A percentile compares a stretch with the other conserved stretches of the same genome.
phyloP scores from a whole-genome alignment of 2,329 filamentous ascomycete species.

The Cordyceps pruinosa region DNA sequence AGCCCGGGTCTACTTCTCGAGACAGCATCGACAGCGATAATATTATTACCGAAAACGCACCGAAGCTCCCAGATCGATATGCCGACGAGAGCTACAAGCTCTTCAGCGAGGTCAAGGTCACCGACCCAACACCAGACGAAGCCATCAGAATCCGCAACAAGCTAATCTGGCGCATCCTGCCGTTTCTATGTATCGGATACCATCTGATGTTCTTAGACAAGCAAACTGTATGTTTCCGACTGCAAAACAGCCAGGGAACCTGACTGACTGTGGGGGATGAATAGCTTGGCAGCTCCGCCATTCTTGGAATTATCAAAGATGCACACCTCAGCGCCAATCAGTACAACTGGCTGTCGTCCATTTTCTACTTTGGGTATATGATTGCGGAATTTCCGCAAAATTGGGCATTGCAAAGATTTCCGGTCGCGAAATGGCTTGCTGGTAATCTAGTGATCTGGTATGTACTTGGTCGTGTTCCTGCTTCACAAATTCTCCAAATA shows the following conservation, averaged over 20 bases:
- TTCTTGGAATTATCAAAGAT: conserved; percentile 15
- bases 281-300: conserved; percentile 15
- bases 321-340: conserved; percentile 13
- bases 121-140: conserved; percentile 29
- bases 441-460: conserved; percentile 18
- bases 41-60: conserved; percentile 1
- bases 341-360: conserved; percentile 26
- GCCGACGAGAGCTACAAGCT: conserved; percentile 37
- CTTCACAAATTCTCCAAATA: background rate
- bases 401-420: conserved; percentile 37
- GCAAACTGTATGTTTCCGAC: conserved; percentile 25
- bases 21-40: background rate
- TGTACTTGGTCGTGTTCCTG: background rate
- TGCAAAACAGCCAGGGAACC: background rate
- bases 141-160: conserved; percentile 27
- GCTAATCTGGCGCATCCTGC: conserved; percentile 29
- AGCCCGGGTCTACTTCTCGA: too few species aligned
- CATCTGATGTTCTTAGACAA: conserved; percentile 35
- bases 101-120: conserved; percentile 30
- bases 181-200: conserved; percentile 32
- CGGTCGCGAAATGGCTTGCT: conserved; percentile 38
- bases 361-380: conserved; percentile 47
- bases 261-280: background rate
- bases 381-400: conserved; percentile 35
- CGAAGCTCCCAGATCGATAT: conserved; percentile 29